Percentiles rank a stretch among this genome's conserved stretches.
Evolutionary conservation across 176 grass and related monocot species (phyloP).

Genomic region (Poa pratensis): DNA sequence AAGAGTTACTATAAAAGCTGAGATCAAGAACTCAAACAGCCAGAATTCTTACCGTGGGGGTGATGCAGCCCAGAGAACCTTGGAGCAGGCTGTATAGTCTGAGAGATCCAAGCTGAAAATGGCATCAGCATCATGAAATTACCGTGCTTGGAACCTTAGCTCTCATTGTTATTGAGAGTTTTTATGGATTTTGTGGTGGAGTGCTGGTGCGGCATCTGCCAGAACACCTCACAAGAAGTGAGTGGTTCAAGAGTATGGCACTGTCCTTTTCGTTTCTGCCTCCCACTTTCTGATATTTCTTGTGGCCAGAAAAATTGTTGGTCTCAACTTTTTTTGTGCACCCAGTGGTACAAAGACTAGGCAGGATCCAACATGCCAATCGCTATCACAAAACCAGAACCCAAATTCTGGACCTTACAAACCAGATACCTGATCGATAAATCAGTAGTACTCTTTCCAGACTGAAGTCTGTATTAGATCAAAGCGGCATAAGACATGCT

Average conservation of each 20-base stretch:
- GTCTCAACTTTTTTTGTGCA: neutral
- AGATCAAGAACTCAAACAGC: conserved; percentile 35
- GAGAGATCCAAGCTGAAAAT: conserved; percentile 40
- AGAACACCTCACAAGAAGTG: conserved; percentile 29
- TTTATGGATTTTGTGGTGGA: conserved; percentile 44
- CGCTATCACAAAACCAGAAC: neutral
- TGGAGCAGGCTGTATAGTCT: conserved; percentile 24
- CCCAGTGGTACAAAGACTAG: neutral
- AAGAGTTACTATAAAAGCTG: conserved; percentile 21
- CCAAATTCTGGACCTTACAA: neutral
- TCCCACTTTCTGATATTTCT: conserved; percentile 36
- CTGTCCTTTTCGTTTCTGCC: conserved; percentile 43
- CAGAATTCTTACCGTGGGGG: neutral
- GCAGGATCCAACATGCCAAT: neutral
- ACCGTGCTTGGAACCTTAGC: conserved; percentile 31
- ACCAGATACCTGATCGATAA: neutral
- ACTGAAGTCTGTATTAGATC: neutral
- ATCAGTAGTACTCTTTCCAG: neutral
- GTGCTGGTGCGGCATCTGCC: neutral
- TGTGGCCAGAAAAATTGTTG: neutral
- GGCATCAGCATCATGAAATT: conserved; percentile 51
- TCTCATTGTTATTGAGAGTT: conserved; percentile 38
- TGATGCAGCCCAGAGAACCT: neutral
- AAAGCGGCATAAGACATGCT: neutral
- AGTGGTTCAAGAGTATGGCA: conserved; percentile 30